Base-by-base conservation (phyloP, 495 filamentous ascomycete species). In the Paragyromitra xinjiangensis region DNA sequence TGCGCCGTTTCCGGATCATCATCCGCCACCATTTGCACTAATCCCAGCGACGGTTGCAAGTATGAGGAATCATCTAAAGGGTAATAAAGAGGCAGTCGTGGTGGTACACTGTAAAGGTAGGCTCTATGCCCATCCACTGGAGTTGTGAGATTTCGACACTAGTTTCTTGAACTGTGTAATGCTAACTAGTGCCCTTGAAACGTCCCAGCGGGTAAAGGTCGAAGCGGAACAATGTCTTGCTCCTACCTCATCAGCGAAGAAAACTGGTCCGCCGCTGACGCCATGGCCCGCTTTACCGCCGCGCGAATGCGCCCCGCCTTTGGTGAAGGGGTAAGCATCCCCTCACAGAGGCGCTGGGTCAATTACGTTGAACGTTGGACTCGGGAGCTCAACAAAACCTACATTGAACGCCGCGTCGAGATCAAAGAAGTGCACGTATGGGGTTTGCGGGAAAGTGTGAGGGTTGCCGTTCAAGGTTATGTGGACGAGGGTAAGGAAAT, bases 1-100 rank as follows among this genome's bases (percentile, higher is more conserved):
- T 84, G 98, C 92, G 78, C 95, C 95, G 1, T 99, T 92, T 88
- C 96, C 96, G 0, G 95, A 99, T 83, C 95, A 99, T 82, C 95
- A 98, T 83, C 96, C 95, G 40, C 95, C 95, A 71, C 95, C 96
- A 3, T 98, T 99, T 80, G 88, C 89, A 40, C 84, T 97, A 14
- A 91, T 98, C 26, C 94, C 94, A 0, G 86, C 91, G 80, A 93
- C 97, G n/a, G 88, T 97, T 86, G 94, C 88, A 6, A 91, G 91
- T 77, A 97, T 98, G 94, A 87, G 91, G 64, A 91, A 94, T 70
- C 73, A 81, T 53, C 22, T 82, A 14, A 70, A 69, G n/a, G 79
- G 77, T 3, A 45, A 83, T 82, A n/a, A 80, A 77, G 72, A 86
- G 81, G 86, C 93, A 26, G 92, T 97, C 0, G 91, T 91, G 1